Base-by-base conservation (phyloP, 2,329 filamentous ascomycete species). In the Kalaharituber pfeilii region DNA sequence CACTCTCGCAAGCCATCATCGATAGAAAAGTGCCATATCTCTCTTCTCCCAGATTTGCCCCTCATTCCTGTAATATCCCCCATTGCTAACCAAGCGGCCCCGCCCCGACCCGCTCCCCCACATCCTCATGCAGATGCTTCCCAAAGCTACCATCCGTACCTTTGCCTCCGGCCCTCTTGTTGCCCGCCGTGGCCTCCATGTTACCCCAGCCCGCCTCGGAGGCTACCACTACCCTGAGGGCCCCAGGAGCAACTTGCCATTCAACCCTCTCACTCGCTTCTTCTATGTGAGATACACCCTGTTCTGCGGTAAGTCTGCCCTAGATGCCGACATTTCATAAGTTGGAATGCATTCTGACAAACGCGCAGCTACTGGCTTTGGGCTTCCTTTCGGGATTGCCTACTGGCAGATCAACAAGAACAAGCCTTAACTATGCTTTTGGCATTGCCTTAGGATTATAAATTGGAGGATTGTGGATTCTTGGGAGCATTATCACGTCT, bases 171-270 rank as follows among this genome's bases (percentile, higher is more conserved):
- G 76, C 69, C 70, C 69, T 62, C 75, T 87, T 73, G 42, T 47
- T 25, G 78, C 82, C 77, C 86, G 87, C 75, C 88, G 91, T 72
- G 86, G 83, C 74, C 95, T 98, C 82, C 83, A 87, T 72, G 80
- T 86, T 67, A 93, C 89, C 69, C 85, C 86, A 67, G 73, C 83
- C 69, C 86, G 85, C 71, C 74, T 94, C 69, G 79, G 76, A 66
- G 93, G 86, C 69, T 95, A 94, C 82, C 91, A 98, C 78, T 98
- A 98, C 76, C 83, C 89, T 65, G 89, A 96, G 76, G 91, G 89
- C 62, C 85, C 89, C 67, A 84, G 86, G 72, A 82, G 78, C 76
- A 96, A 95, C 79, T 73, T 98, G 63, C 91, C 91, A 63, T 98
- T 98, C 81, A 94, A 98, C 78, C 84, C 91, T 63, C 77, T 86